Conservation (phyloP, 2,329 filamentous ascomycete species). For the Microcera coccophila region DNA sequence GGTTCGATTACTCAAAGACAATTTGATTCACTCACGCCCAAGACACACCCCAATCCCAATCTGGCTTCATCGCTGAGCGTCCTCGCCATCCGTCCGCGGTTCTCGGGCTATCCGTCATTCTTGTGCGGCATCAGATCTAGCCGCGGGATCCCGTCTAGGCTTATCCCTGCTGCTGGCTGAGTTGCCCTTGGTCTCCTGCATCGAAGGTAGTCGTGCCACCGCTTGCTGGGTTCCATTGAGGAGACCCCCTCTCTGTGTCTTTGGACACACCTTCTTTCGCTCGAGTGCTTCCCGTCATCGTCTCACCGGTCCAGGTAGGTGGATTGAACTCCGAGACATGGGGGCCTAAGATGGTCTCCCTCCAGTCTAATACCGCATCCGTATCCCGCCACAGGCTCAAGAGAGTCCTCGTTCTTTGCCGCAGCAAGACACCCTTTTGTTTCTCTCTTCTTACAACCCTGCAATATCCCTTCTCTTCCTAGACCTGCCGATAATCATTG, state of each 20-base stretch:
- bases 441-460: neutral
- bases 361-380: constrained; percentile 3
- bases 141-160: neutral
- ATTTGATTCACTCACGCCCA: neutral
- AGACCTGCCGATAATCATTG: neutral
- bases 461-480: neutral
- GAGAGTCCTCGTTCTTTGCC: constrained; percentile 1
- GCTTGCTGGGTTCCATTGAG: neutral
- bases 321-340: neutral
- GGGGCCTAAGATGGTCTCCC: constrained; percentile 2
- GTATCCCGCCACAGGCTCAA: constrained; percentile 1
- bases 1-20: neutral
- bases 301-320: too few relatives aligned
- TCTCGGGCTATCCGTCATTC: too few relatives aligned
- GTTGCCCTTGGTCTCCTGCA: too few relatives aligned
- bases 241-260: neutral
- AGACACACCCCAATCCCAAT: too few relatives aligned
- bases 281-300: neutral
- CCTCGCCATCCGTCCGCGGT: too few relatives aligned
- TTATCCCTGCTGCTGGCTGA: neutral
- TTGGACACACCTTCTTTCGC: neutral
- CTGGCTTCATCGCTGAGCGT: too few relatives aligned
- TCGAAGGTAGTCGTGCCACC: neutral
- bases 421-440: neutral
- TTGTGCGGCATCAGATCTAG: neutral